Conservation (phyloP, 192 early-diverging fungal genomes). For the Backusella westeae region DNA sequence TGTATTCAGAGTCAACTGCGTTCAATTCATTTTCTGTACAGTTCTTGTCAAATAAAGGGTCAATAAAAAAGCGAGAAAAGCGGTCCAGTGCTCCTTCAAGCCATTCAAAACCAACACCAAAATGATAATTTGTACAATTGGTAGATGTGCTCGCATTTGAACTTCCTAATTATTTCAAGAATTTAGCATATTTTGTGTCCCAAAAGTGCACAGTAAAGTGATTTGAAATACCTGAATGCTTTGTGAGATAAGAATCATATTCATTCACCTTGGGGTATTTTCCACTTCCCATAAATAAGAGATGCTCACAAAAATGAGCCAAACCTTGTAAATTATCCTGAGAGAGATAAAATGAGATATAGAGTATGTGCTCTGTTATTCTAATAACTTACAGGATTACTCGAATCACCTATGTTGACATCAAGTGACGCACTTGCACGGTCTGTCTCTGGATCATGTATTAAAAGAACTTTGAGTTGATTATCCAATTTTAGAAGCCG, state of each 20-base stretch:
- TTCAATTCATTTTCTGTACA: constrained; percentile 87
- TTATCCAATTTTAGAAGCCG: constrained; percentile 56
- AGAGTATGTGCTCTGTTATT: not conserved
- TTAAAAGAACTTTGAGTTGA: constrained; percentile 53
- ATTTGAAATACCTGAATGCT: constrained; percentile 41
- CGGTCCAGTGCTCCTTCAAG: constrained; percentile 54
- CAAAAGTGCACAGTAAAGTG: not conserved
- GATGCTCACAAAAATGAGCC: constrained; percentile 71
- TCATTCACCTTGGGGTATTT: constrained; percentile 74
- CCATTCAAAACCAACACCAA: constrained; percentile 46
- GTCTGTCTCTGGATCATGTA: constrained; percentile 50
- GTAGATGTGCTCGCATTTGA: constrained; percentile 48
- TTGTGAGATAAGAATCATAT: constrained; percentile 47
- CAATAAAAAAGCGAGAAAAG: constrained; percentile 86
- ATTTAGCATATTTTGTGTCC: not conserved
- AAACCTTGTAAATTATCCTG: constrained; percentile 58
- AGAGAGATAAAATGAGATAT: not conserved
- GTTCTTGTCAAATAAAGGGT: constrained; percentile 75
- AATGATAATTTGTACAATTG: constrained; percentile 50
- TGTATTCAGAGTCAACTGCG: constrained; percentile 92
- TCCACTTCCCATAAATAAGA: constrained; percentile 61
- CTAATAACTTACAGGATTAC: constrained; percentile 42
- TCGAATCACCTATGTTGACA: constrained; percentile 60
- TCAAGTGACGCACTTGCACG: constrained; percentile 59
- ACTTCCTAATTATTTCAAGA: constrained; percentile 3